phyloP scores from a whole-genome alignment of 2,329 filamentous ascomycete genomes.

The Penicillium decumbens region DNA sequence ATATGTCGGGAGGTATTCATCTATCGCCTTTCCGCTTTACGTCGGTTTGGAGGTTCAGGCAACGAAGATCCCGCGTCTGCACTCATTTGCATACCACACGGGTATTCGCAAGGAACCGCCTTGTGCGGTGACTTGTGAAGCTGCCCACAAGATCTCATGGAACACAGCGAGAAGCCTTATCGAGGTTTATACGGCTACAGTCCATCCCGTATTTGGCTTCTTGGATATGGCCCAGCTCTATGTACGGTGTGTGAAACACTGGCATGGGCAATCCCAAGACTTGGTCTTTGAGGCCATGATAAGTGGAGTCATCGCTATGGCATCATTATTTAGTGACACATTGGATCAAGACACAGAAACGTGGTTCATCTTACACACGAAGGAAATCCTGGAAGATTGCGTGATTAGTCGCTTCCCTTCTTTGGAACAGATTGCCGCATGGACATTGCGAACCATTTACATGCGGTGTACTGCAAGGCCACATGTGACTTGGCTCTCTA shows the following conservation, averaged over 20 bases:
- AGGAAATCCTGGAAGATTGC: constrained; percentile 42
- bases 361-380: constrained; percentile 34
- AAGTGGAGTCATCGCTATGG: constrained; percentile 30
- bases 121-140: constrained; percentile 15
- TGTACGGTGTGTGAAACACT: constrained; percentile 27
- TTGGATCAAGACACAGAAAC: constrained; percentile 23
- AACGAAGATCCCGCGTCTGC: constrained; percentile 32
- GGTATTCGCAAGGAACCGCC: constrained; percentile 30
- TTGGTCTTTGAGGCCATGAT: constrained; percentile 33
- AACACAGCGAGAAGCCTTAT: constrained; percentile 24
- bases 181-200: constrained; percentile 26
- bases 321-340: constrained; percentile 29
- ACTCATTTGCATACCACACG: constrained; percentile 37
- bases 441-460: constrained; percentile 50
- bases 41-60: constrained; percentile 32
- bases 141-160: constrained; percentile 24
- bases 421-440: constrained; percentile 33
- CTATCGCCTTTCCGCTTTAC: constrained; percentile 32
- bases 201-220: constrained; percentile 34
- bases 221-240: constrained; percentile 26
- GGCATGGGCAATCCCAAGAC: constrained; percentile 23
- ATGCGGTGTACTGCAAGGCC: constrained; percentile 49
- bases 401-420: constrained; percentile 21
- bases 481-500: constrained; percentile 53
- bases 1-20: constrained; percentile 30